Conservation (phyloP, 108 stramenopile genomes). For the Fistulifera solaris region DNA sequence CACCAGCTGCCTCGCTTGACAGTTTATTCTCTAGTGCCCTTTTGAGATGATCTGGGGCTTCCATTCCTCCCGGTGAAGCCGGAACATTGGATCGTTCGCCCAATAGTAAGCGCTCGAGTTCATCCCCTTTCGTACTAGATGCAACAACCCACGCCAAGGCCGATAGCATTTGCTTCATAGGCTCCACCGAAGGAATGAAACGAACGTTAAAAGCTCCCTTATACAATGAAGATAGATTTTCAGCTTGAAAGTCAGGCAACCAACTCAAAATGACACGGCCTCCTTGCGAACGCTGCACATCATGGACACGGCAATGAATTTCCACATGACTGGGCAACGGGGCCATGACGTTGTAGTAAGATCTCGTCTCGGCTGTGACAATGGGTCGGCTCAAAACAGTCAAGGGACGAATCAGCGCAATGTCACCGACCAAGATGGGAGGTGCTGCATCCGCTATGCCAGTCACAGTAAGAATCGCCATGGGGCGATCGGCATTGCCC, state of each 20-base stretch:
- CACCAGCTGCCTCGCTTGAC: background rate
- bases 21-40: constrained; percentile 1
- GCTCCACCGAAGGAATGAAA: background rate
- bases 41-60: background rate
- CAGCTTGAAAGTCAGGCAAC: background rate
- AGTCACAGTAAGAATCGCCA: background rate
- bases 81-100: background rate
- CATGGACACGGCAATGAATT: background rate
- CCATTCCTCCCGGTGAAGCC: background rate
- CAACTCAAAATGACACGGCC: constrained; percentile 1
- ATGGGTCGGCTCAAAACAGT: constrained; percentile 1
- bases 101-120: background rate
- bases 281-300: background rate
- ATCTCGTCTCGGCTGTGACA: background rate
- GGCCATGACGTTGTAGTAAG: background rate
- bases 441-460: constrained; percentile 60
- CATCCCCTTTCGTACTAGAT: background rate
- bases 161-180: background rate
- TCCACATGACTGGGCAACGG: background rate
- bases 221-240: background rate
- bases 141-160: constrained; percentile 1
- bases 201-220: background rate
- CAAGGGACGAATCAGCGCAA: constrained; percentile 47
- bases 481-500: background rate
- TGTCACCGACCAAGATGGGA: constrained; percentile 38